A percentile compares a stretch with the other conserved stretches of the same genome.
These are phyloP conservation scores for Starmerella gropengiesseri DNA, from an alignment of 805 yeast species.

Conservation along the genomic window DNA sequence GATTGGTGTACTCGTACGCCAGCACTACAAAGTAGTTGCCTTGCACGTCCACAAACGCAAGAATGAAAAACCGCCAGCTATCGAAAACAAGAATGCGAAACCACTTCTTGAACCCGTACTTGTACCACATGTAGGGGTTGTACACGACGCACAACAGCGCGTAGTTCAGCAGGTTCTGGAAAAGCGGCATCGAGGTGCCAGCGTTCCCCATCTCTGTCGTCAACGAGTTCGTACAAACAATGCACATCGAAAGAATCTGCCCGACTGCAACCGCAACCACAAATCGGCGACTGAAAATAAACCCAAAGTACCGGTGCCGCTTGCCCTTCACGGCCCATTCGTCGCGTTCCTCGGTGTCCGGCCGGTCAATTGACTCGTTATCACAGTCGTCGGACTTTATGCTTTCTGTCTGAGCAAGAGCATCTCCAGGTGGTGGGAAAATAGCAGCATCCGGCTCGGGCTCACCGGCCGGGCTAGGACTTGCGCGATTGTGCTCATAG, in stretches of 20 bases:
- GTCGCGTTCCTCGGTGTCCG: conserved; percentile 6
- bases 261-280: conserved; percentile 36
- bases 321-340: conserved; percentile 16
- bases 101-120: conserved; percentile 32
- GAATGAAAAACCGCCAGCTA: conserved; percentile 36
- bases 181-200: conserved; percentile 36
- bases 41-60: conserved; percentile 38
- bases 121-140: conserved; percentile 33
- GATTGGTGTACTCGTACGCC: conserved; percentile 37
- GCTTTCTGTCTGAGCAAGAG: neutral
- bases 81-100: conserved; percentile 27
- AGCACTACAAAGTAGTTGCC: conserved; percentile 39
- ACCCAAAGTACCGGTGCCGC: conserved; percentile 24
- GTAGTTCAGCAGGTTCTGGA: conserved; percentile 36
- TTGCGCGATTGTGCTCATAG: neutral
- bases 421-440: too few relatives aligned
- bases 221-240: conserved; percentile 36
- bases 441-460: neutral
- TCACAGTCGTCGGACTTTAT: neutral
- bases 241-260: conserved; percentile 34
- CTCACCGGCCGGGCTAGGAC: too few relatives aligned
- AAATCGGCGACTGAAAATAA: conserved; percentile 30
- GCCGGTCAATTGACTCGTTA: neutral
- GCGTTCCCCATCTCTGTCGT: conserved; percentile 33
- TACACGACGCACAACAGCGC: conserved; percentile 31